phyloP scores from a whole-genome alignment of 495 filamentous ascomycete genomes.

The Glarea lozoyensis region DNA sequence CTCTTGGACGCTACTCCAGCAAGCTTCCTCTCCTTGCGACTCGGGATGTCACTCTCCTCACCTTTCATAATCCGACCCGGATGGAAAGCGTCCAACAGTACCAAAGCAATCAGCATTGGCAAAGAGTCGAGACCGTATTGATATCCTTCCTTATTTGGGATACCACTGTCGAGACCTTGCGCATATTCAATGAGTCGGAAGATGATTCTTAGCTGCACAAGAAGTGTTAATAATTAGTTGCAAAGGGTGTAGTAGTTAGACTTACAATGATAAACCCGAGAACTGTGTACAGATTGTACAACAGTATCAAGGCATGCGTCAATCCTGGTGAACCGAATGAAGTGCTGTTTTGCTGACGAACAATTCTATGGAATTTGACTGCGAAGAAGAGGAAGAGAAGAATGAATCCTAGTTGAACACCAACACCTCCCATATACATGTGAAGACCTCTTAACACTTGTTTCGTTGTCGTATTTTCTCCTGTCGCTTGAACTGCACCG shows the following conservation, averaged over 20 bases:
- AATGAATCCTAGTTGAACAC: conserved; percentile 40
- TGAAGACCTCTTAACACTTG: conserved; percentile 20
- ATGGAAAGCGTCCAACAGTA: conserved; percentile 37
- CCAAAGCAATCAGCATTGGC: conserved; percentile 43
- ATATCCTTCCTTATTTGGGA: conserved; percentile 40
- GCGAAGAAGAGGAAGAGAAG: conserved; percentile 31
- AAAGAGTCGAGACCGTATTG: conserved; percentile 39
- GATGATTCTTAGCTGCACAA: conserved; percentile 38
- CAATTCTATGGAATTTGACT: conserved; percentile 28
- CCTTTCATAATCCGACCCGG: conserved; percentile 42
- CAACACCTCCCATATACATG: conserved; percentile 42
- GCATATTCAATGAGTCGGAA: conserved; percentile 47
- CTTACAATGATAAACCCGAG: conserved; percentile 33
- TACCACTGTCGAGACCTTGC: conserved; percentile 30
- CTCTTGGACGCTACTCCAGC: no score
- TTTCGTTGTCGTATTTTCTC: conserved; percentile 2
- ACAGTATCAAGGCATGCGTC: conserved; percentile 12
- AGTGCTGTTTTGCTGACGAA: conserved; percentile 15
- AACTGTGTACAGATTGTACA: conserved; percentile 32
- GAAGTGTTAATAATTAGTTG: background rate
- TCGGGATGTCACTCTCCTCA: conserved; percentile 16
- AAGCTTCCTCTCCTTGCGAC: conserved; percentile 15
- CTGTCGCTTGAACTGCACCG: conserved; percentile 10
- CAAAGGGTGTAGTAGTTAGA: background rate
- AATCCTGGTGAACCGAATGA: no score